Percentiles rank a stretch among this genome's conserved stretches.
These are phyloP conservation scores for Naganishia antarctica DNA, from an alignment of 768 basidiomycete genomes.

Conservation along the genomic window DNA sequence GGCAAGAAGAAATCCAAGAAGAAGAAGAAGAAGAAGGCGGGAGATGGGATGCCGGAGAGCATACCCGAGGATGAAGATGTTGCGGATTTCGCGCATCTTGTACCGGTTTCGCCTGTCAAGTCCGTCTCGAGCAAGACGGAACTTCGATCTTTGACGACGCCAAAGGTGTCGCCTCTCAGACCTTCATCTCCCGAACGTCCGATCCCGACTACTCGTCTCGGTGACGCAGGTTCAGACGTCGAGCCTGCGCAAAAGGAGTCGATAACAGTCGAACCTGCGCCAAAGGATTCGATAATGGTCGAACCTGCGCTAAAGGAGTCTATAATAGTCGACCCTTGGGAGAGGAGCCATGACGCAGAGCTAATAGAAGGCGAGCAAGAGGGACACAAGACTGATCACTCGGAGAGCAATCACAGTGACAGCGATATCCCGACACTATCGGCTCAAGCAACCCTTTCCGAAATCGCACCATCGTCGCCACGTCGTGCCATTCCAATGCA, in stretches of 20 bases:
- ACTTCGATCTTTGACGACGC: neutral
- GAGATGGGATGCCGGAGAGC: neutral
- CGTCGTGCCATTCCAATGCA: conserved; percentile 1
- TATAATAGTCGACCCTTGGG: neutral
- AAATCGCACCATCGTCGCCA: neutral
- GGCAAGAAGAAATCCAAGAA: conserved; percentile 9
- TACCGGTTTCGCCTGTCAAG: conserved; percentile 6
- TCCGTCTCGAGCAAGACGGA: neutral
- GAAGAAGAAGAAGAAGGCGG: conserved; percentile 18
- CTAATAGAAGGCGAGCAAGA: neutral
- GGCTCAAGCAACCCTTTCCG: neutral
- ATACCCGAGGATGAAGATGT: conserved; percentile 1
- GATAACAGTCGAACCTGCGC: neutral
- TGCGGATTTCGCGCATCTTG: neutral
- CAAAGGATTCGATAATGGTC: conserved; percentile 17
- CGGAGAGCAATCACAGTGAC: neutral
- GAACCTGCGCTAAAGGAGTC: conserved; percentile 5
- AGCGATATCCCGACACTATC: neutral
- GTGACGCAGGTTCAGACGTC: neutral
- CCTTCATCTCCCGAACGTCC: neutral
- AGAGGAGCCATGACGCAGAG: neutral
- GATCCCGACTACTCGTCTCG: neutral
- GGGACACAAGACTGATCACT: neutral
- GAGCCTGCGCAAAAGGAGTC: conserved; percentile 5
- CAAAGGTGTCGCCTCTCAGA: neutral